Evolutionary conservation across 345 rosid species (phyloP).

Genomic region (Laguncularia racemosa): DNA sequence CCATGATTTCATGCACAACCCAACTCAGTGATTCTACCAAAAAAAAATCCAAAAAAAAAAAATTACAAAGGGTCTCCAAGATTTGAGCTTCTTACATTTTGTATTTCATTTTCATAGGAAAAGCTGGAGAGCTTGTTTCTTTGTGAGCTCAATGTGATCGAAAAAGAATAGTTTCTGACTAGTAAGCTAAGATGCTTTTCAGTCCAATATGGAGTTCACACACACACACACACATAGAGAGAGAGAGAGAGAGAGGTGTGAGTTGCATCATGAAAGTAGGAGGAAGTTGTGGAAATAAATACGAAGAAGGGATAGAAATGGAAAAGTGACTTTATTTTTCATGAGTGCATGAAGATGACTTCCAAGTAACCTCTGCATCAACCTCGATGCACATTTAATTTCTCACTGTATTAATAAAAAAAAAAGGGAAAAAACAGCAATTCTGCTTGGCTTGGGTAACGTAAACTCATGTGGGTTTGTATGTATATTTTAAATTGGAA

Average conservation of each 20-base stretch:
- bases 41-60: background rate
- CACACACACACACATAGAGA: background rate
- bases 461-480: background rate
- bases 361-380: constrained; percentile 14
- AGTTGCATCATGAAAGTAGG: constrained; percentile 3
- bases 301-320: constrained; percentile 8
- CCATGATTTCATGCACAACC: constrained; percentile 24
- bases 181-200: background rate
- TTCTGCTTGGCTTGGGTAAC: constrained; percentile 1
- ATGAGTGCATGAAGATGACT: no score
- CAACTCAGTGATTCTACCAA: constrained; percentile 22
- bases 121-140: background rate
- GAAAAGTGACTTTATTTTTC: no score
- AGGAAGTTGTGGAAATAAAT: constrained; percentile 17
- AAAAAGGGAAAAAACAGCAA: background rate
- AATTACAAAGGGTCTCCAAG: constrained; percentile 18
- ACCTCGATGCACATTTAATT: constrained; percentile 16
- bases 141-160: background rate
- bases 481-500: no score
- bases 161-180: background rate
- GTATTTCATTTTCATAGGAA: constrained; percentile 8
- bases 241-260: constrained; percentile 6
- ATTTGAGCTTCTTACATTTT: constrained; percentile 13
- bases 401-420: background rate
- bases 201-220: background rate